Evolutionary conservation across 2,329 filamentous ascomycete genomes (phyloP).

Genomic region (Aureobasidium lini): DNA sequence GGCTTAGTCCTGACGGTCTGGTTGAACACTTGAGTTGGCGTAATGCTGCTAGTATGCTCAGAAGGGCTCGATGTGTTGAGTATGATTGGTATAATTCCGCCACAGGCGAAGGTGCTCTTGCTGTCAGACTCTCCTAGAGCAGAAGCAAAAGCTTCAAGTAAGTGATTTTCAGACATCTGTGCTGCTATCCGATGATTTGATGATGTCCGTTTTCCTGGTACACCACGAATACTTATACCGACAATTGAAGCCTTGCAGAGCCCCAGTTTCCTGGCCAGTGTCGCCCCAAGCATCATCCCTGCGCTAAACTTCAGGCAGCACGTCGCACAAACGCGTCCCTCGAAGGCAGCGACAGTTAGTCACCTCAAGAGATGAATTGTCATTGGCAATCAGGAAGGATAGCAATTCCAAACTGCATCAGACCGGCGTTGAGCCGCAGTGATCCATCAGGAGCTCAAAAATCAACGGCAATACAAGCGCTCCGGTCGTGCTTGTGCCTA

Average conservation of each 20-base stretch:
- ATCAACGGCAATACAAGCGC: too few relatives aligned
- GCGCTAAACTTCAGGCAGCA: not conserved
- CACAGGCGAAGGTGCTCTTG: not conserved
- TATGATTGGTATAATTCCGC: not conserved
- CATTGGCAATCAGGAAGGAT: too few relatives aligned
- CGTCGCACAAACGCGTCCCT: not conserved
- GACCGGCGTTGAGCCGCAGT: too few relatives aligned
- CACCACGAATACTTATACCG: not conserved
- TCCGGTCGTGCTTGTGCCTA: too few relatives aligned
- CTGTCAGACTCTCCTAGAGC: not conserved
- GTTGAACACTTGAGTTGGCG: not conserved
- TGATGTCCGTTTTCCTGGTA: not conserved
- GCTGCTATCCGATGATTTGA: not conserved
- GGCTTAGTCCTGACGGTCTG: not conserved
- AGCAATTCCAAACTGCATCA: too few relatives aligned
- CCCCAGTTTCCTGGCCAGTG: not conserved
- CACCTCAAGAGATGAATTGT: too few relatives aligned
- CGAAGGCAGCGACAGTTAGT: too few relatives aligned
- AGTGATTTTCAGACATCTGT: not conserved
- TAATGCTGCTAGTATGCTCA: not conserved
- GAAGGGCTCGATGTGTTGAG: not conserved
- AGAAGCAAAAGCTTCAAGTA: not conserved
- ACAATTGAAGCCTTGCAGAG: too few relatives aligned
- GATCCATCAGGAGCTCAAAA: too few relatives aligned
- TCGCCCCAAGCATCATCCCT: not conserved